Evolutionary conservation across 192 early-diverging fungal species (phyloP).

Genomic region (Umbelopsis sp.): DNA sequence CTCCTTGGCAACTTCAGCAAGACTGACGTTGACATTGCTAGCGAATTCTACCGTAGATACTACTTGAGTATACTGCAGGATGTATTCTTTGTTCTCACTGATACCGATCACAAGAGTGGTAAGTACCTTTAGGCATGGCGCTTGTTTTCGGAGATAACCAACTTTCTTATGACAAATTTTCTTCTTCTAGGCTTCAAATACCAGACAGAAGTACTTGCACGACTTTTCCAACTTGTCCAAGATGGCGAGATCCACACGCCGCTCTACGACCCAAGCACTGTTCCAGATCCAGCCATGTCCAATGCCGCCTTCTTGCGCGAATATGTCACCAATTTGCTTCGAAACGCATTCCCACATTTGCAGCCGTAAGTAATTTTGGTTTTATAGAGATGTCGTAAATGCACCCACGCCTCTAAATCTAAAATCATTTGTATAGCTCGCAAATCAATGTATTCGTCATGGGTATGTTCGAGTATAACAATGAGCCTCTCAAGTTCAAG

Average conservation of each 20-base stretch:
- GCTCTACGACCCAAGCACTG: conserved; percentile 28
- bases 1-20: conserved; percentile 85
- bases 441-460: conserved; percentile 88
- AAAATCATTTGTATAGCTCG: conserved; percentile 43
- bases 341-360: conserved; percentile 24
- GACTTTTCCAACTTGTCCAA: conserved; percentile 30
- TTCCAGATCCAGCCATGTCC: conserved; percentile 35
- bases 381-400: background rate
- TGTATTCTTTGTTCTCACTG: conserved; percentile 95
- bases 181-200: conserved; percentile 22
- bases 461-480: conserved; percentile 84
- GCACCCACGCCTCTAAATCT: background rate
- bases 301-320: conserved; percentile 29
- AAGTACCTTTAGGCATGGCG: background rate
- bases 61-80: conserved; percentile 92
- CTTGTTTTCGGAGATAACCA: background rate
- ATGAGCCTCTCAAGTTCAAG: conserved; percentile 86
- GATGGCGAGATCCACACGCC: conserved; percentile 35
- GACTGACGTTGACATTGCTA: conserved; percentile 73
- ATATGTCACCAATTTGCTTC: conserved; percentile 22
- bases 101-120: conserved; percentile 97
- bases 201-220: conserved; percentile 30
- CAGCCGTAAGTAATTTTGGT: conserved; percentile 9
- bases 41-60: conserved; percentile 91
- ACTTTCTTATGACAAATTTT: background rate